Evolutionary conservation across 306 rosid genomes (phyloP).

Genomic region (Dicorynia guianensis): DNA sequence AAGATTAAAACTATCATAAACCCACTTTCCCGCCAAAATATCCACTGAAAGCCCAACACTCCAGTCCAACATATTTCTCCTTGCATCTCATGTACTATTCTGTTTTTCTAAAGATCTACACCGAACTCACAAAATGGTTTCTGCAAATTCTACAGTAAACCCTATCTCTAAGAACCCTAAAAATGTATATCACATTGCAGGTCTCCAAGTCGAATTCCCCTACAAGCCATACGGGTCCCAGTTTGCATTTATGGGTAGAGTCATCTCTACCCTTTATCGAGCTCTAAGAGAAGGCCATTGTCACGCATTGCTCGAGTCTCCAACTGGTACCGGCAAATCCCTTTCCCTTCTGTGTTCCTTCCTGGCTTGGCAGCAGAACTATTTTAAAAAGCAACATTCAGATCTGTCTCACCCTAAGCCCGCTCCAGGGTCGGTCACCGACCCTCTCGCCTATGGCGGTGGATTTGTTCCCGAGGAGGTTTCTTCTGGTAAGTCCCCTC

Average conservation of each 20-base stretch:
- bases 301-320: constrained; percentile 95
- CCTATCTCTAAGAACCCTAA: constrained; percentile 55
- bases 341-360: constrained; percentile 92
- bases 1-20: too few species aligned
- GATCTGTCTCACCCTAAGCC: constrained; percentile 52
- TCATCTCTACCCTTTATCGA: constrained; percentile 82
- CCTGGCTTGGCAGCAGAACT: constrained; percentile 88
- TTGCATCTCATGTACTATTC: neutral
- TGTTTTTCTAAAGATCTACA: neutral
- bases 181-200: constrained; percentile 78
- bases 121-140: constrained; percentile 48
- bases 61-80: neutral
- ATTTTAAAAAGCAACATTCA: constrained; percentile 36
- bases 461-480: constrained; percentile 76
- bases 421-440: constrained; percentile 60
- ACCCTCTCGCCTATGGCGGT: constrained; percentile 79
- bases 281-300: constrained; percentile 85
- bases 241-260: constrained; percentile 89
- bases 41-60: neutral
- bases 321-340: constrained; percentile 93
- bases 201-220: constrained; percentile 84
- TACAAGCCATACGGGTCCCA: constrained; percentile 90
- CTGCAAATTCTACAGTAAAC: constrained; percentile 42
- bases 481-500: constrained; percentile 50
- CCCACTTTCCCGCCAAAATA: constrained; percentile 46